phyloP scores from a whole-genome alignment of 495 filamentous ascomycete species.

The Elasticomyces elasticus region DNA sequence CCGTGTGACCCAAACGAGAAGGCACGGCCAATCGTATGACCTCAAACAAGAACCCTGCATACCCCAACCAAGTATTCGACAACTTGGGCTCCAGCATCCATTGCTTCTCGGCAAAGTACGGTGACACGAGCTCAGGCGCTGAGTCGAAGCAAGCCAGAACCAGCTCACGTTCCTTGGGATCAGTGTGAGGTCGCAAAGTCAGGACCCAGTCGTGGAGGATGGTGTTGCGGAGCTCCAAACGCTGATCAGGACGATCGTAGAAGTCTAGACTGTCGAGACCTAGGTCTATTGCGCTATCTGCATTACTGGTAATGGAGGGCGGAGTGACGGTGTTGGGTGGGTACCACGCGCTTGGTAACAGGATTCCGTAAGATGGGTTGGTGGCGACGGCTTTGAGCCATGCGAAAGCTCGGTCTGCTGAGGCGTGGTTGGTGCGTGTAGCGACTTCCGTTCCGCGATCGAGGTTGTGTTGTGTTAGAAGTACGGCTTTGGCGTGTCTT shows the following conservation, averaged over 20 bases:
- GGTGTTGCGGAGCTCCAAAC: constrained; percentile 61
- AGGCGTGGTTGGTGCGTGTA: constrained; percentile 30
- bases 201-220: constrained; percentile 65
- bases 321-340: constrained; percentile 48
- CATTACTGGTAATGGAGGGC: constrained; percentile 27
- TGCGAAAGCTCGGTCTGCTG: constrained; percentile 49
- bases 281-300: constrained; percentile 43
- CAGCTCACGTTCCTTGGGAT: constrained; percentile 69
- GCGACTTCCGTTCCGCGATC: constrained; percentile 28
- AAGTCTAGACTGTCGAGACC: constrained; percentile 59
- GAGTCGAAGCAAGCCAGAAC: constrained; percentile 66
- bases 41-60: constrained; percentile 75
- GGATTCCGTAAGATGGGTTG: constrained; percentile 54
- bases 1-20: constrained; percentile 45
- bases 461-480: constrained; percentile 62
- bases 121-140: constrained; percentile 72
- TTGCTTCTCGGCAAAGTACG: constrained; percentile 70
- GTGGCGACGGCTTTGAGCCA: constrained; percentile 67
- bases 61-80: constrained; percentile 87
- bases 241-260: constrained; percentile 49
- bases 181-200: constrained; percentile 74
- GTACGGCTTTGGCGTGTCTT: constrained; percentile 56
- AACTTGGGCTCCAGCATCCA: constrained; percentile 87
- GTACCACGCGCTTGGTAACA: constrained; percentile 61
- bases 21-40: constrained; percentile 65